Evolutionary conservation across 1,284 basidiomycete genomes (phyloP), one percentile per base, ranked within the genome.

Genomic region (Rhodotorula sp.): DNA sequence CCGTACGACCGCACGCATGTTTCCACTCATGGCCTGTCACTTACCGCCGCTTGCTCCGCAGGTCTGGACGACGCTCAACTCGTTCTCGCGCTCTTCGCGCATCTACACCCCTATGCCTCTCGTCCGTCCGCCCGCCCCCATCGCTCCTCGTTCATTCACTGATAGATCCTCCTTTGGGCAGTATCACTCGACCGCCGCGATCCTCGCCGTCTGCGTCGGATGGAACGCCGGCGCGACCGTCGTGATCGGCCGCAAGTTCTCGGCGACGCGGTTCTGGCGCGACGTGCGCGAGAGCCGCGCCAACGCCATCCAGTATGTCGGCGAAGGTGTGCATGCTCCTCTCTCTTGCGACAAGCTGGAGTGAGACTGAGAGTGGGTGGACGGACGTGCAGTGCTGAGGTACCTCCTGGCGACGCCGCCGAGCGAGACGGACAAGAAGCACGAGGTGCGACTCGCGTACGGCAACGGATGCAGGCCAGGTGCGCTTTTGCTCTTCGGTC

Each of bases 101-200:
- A 81, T 81, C 71, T 81, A 81, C 74, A 81, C 81, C 7, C 79
- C 80, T 23, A 81, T 81, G 81, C 81, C 81, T 17, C 64, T 76
- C 52, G 69, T 71, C 2, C 27, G 68, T 46, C 27, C 27, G n/a
- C n/a, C n/a, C n/a, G n/a, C n/a, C n/a, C n/a, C n/a, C n/a, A n/a
- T 45, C 34, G 7, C 27, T 48, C 53, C 27, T 19, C 41, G 7
- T 25, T 49, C 34, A 74, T 76, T 72, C 72, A 77, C 53, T 76
- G 76, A 66, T 72, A 77, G 58, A 10, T 53, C 19, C 45, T 14
- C 9, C 13, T 41, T 4, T 19, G 7, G 34, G 14, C 50, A 74
- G 68, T 75, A 75, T 46, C 70, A 72, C 53, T 67, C 66, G 41
- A 78, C 77, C 2, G 80, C 79, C 7, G 74, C 79, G 49, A 73